These are phyloP conservation scores for Mychonastes homosphaera DNA, from an alignment of 139 green algal species.

Conservation along the genomic window DNA sequence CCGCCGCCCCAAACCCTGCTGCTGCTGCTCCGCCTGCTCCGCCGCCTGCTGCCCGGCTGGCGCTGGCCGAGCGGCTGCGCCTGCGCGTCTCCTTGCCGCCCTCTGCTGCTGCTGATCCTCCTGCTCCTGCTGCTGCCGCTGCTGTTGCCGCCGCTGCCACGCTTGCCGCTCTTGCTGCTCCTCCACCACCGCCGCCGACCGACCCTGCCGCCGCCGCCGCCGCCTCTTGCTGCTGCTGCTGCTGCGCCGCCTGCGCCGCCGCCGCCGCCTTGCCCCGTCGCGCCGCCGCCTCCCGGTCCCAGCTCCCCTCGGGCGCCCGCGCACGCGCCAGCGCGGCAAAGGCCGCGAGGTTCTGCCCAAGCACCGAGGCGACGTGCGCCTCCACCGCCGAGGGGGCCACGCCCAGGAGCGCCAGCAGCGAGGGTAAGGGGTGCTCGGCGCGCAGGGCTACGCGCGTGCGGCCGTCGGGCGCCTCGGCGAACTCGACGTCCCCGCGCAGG, in stretches of 20 bases:
- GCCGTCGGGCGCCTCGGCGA: constrained; percentile 2
- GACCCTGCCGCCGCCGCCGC: background rate
- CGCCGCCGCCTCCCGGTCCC: background rate
- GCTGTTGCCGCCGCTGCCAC: background rate
- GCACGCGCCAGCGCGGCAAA: constrained; percentile 22
- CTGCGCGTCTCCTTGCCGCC: background rate
- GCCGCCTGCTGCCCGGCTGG: background rate
- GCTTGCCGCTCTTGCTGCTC: background rate
- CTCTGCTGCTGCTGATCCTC: background rate
- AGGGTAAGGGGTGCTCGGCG: constrained; percentile 22
- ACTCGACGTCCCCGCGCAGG: constrained; percentile 15
- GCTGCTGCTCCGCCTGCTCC: background rate
- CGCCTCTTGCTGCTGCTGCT: background rate
- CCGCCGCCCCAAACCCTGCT: no score
- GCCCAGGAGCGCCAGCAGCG: constrained; percentile 26
- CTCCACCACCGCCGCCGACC: background rate
- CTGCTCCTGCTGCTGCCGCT: constrained; percentile 2
- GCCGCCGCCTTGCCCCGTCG: background rate
- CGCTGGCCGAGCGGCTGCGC: background rate
- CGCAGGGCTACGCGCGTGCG: constrained; percentile 18
- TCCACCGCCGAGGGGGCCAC: constrained; percentile 25
- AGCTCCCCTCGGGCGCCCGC: background rate
- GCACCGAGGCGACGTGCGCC: constrained; percentile 24
- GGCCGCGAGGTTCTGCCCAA: constrained; percentile 29
- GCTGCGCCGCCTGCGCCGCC: background rate